phyloP scores from a whole-genome alignment of 139 green algal species.

The Coelastrella sp. region DNA sequence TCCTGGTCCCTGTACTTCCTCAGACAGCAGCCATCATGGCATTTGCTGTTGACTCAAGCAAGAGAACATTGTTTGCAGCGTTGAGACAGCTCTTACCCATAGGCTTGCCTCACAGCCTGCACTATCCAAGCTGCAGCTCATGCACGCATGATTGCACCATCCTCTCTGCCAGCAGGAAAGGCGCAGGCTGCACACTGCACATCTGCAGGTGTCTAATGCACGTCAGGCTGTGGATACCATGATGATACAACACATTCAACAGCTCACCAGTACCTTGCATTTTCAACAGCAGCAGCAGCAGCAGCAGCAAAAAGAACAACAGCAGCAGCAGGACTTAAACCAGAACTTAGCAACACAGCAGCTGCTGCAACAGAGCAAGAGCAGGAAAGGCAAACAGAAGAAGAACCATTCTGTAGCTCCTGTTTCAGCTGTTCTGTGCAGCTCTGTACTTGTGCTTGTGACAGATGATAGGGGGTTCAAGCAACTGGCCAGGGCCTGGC shows the following conservation, averaged over 20 bases:
- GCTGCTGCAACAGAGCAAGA: background rate
- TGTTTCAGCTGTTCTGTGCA: background rate
- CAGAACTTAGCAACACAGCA: background rate
- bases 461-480: constrained; percentile 8
- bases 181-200: no score
- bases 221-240: background rate
- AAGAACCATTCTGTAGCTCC: background rate
- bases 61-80: no score
- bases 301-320: no score
- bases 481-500: background rate
- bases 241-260: background rate
- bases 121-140: no score
- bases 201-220: background rate
- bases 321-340: background rate
- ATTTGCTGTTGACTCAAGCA: no score
- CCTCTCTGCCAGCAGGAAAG: no score
- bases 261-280: background rate
- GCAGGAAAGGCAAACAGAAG: background rate
- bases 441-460: background rate
- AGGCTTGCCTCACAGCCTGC: no score
- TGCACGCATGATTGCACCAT: no score
- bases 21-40: no score
- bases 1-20: no score
- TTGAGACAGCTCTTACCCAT: no score
- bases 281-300: background rate